Evolutionary conservation across 2,329 filamentous ascomycete species (phyloP).

Genomic region (Colletotrichum euphorbiae): DNA sequence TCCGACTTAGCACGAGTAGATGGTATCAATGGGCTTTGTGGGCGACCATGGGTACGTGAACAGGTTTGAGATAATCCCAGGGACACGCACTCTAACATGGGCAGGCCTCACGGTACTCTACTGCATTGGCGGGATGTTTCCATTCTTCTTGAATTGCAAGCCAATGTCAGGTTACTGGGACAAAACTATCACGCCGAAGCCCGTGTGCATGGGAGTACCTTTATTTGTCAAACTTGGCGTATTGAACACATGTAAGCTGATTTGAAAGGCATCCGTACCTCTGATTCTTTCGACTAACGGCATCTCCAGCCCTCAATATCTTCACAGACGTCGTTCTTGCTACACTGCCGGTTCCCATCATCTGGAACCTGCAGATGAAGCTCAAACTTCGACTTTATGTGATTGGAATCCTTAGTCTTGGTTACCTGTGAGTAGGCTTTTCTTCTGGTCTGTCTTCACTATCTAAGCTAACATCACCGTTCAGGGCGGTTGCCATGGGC

Average conservation of each 20-base stretch:
- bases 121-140: constrained; percentile 41
- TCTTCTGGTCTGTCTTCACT: background rate
- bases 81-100: background rate
- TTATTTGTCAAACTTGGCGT: constrained; percentile 55
- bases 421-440: constrained; percentile 50
- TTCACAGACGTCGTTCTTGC: constrained; percentile 56
- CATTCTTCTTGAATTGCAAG: constrained; percentile 42
- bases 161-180: constrained; percentile 44
- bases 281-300: background rate
- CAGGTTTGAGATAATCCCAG: too few relatives aligned
- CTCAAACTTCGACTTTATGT: constrained; percentile 52
- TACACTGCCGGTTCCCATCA: constrained; percentile 54
- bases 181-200: background rate
- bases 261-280: background rate
- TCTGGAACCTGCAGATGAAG: constrained; percentile 55
- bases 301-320: constrained; percentile 51
- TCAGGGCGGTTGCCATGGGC: constrained; percentile 53
- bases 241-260: constrained; percentile 42
- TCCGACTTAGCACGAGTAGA: constrained; percentile 40
- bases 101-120: constrained; percentile 41
- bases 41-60: constrained; percentile 39
- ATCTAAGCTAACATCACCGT: background rate
- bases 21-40: constrained; percentile 45
- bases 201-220: constrained; percentile 37
- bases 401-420: constrained; percentile 55